Percentiles rank a stretch among this genome's conserved stretches.
Evolutionary conservation across 768 basidiomycete species (phyloP).

Genomic region (Pulveroboletus sp.): DNA sequence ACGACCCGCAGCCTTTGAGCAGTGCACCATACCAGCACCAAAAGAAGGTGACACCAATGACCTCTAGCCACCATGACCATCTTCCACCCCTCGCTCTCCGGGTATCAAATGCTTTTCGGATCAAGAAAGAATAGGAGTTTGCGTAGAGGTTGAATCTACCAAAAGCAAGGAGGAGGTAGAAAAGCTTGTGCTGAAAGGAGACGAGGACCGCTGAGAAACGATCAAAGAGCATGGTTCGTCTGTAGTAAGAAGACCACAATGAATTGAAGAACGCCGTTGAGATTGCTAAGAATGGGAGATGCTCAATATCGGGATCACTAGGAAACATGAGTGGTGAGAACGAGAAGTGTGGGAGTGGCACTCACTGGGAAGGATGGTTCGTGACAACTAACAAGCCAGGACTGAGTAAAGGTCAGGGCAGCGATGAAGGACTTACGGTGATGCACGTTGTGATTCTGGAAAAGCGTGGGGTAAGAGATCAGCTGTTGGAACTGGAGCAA

Average conservation of each 20-base stretch:
- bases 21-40: conserved; percentile 83
- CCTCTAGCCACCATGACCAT: conserved; percentile 77
- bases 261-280: conserved; percentile 81
- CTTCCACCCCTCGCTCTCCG: conserved; percentile 61
- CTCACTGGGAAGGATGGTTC: conserved; percentile 95
- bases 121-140: conserved; percentile 75
- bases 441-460: conserved; percentile 90
- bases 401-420: conserved; percentile 1
- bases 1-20: conserved; percentile 65
- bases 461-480: conserved; percentile 1
- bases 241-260: conserved; percentile 93
- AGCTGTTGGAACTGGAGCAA: background rate
- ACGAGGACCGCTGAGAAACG: conserved; percentile 59
- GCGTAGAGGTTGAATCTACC: conserved; percentile 94
- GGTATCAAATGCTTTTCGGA: conserved; percentile 59
- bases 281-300: conserved; percentile 93
- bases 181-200: conserved; percentile 82
- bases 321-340: conserved; percentile 7
- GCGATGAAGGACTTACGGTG: conserved; percentile 60
- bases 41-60: conserved; percentile 73
- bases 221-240: conserved; percentile 79
- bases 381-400: conserved; percentile 65
- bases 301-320: conserved; percentile 82
- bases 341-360: background rate
- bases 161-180: conserved; percentile 86